These are phyloP conservation scores for Metschnikowia borealis DNA, from an alignment of 805 yeast species.

Conservation along the genomic window DNA sequence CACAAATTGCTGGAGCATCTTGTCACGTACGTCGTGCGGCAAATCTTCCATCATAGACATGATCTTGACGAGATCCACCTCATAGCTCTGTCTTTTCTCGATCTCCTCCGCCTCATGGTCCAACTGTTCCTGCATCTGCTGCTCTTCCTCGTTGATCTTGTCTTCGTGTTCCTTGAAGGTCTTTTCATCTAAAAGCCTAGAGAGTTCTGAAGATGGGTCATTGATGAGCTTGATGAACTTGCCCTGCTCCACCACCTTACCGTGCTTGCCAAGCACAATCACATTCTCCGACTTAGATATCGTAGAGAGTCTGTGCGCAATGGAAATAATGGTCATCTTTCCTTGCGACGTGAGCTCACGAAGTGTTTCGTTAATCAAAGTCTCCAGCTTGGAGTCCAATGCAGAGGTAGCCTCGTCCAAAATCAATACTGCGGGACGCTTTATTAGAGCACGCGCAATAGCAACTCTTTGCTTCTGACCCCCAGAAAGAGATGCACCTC, in stretches of 20 bases:
- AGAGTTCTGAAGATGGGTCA: constrained; percentile 38
- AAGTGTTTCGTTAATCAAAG: constrained; percentile 39
- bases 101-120: constrained; percentile 25
- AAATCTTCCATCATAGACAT: constrained; percentile 34
- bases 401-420: constrained; percentile 72
- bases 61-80: constrained; percentile 22
- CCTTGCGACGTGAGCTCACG: constrained; percentile 35
- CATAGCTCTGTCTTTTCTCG: constrained; percentile 17
- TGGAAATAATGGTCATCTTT: constrained; percentile 40
- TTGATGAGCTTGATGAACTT: constrained; percentile 38
- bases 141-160: constrained; percentile 22
- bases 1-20: constrained; percentile 27
- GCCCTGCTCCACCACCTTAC: constrained; percentile 39
- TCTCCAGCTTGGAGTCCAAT: constrained; percentile 50
- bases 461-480: constrained; percentile 79
- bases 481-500: constrained; percentile 61
- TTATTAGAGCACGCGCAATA: constrained; percentile 68
- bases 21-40: constrained; percentile 29
- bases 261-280: constrained; percentile 40
- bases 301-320: constrained; percentile 44
- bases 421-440: constrained; percentile 59
- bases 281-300: constrained; percentile 43
- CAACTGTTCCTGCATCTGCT: constrained; percentile 23
- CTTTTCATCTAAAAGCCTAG: constrained; percentile 38
- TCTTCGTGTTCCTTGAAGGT: constrained; percentile 21